Base-by-base conservation (phyloP, 2,329 filamentous ascomycete species). In the Coniochaeta prunicola region DNA sequence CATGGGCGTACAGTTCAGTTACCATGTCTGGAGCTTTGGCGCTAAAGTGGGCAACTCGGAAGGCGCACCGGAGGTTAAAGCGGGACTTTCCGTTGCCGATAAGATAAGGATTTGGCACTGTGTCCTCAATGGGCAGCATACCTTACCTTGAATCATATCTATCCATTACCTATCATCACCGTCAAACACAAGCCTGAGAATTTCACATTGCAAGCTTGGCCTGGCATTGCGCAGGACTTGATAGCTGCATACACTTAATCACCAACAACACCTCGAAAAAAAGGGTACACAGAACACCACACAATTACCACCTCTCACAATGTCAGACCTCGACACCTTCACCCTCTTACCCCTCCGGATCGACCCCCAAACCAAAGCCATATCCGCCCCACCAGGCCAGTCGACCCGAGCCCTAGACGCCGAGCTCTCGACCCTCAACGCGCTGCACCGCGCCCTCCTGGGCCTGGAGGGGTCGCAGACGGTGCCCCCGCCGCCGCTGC, bases 401-500 rank as follows among this genome's bases (percentile, higher is more conserved):
- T 67, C 76, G 63, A 76, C 78, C 54, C 76, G 78, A 60, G 73
- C 80, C 12, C 80, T 91, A 34, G 76, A 78, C 57, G 72, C 80
- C 65, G 88, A 91, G 71, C 85, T 97, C 65, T 76, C 81, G 34
- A 78, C 85, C 45, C 85, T 97, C 61, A 97, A 96, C 80, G 70
- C 74, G 56, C 84, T 97, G 56, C 90, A 96, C 84, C 85, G 86
- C 65, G 74, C 82, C 48, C 83, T 97, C 61, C 79, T 94, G 66
- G 74, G 75, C 58, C 83, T 91, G 65, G 80, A 84, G 50, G 73
- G 77, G 31, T 84, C 88, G 6, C 81, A 84, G 60, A 80, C 76
- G 54, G 79, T 91, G 21, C 93, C 93, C 0, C 92, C 92, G 5
- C 89, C 93, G 0, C 94, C 94, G 0, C 82, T 96, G 45, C 92